Evolutionary conservation across 257 asterid genomes (phyloP), one percentile per base, ranked within the genome.

Genomic region (Jacaranda mimosifolia): DNA sequence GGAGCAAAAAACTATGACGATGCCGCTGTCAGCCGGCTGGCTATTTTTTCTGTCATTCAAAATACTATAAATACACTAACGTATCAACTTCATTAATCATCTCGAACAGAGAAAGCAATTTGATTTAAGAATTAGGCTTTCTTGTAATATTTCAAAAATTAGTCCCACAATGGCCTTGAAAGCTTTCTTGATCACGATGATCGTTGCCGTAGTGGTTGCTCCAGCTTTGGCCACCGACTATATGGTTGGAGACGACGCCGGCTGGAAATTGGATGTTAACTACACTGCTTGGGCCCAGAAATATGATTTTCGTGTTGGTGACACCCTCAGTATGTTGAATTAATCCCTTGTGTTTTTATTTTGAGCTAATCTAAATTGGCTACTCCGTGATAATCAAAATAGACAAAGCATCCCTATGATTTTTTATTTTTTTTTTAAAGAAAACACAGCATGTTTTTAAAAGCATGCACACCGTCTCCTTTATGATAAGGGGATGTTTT

Each of bases 231-330:
- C 78, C 12, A 62, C 63, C 1, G 86, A 87, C 26, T 74, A 78
- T 63, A 67, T 62, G 40, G 91, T 87, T 4, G 89, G 91, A 74
- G 91, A 81, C 45, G 79, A 81, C 8, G n/a, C 12, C 12, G 91
- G 91, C 18, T 87, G 91, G 91, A 81, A 63, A 18, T 1, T 72
- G 5, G 46, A 38, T 18, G 70, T 87, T 36, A 63, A 81, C 46
- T 87, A 75, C 72, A 58, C 70, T 0, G 10, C 39, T 1, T 87
- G 91, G 89, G 85, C 83, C 3, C 6, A 36, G 5, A 77, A 84
- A 7, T 76, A 75, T 63, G 58, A 77, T 86, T 86, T 26, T 53
- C 78, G 39, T 5, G 87, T 82, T 4, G 91, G 88, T 0, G 88
- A 86, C 55, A 79, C 73, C 7, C 60, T 86, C 38, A 51, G 86